Evolutionary conservation across 2,329 filamentous ascomycete species (phyloP).

Genomic region (Diaporthe citriasiana): DNA sequence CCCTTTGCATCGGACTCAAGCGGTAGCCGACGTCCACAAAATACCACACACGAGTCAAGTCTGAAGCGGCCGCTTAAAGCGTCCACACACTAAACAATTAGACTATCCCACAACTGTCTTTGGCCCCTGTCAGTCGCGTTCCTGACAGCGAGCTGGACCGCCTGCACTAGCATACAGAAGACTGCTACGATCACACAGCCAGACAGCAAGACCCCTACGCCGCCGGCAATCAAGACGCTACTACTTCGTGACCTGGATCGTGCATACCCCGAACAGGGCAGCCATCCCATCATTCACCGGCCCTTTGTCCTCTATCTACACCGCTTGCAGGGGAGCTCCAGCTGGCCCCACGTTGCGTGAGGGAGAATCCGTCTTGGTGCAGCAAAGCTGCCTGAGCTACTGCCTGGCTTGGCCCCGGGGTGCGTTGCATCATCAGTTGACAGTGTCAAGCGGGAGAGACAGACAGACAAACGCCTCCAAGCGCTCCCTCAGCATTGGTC

Average conservation of each 20-base stretch:
- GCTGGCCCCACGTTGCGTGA: slow-evolving; percentile 28
- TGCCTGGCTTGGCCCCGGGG: background rate
- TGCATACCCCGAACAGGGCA: slow-evolving; percentile 12
- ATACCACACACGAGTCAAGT: slow-evolving; percentile 22
- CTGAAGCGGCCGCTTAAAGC: slow-evolving; percentile 2
- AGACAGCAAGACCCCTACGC: background rate
- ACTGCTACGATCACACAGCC: background rate
- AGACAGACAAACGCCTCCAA: background rate
- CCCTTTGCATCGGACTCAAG: background rate
- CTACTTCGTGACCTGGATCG: background rate
- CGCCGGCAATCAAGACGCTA: background rate
- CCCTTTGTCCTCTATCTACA: slow-evolving; percentile 24
- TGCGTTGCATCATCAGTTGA: slow-evolving; percentile 9
- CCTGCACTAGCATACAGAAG: background rate
- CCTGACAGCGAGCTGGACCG: background rate
- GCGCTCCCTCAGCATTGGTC: background rate
- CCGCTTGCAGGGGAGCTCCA: slow-evolving; percentile 36
- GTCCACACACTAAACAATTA: slow-evolving; percentile 6
- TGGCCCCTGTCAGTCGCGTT: slow-evolving; percentile 8
- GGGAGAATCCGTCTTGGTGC: slow-evolving; percentile 29
- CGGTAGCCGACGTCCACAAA: slow-evolving; percentile 6
- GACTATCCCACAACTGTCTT: background rate
- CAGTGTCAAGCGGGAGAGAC: background rate
- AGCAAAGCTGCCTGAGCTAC: slow-evolving; percentile 5
- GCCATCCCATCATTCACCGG: background rate